These are phyloP conservation scores for Bryoerythrophyllum caledonicum DNA, from an alignment of 225 moss, liverwort and hornwort genomes.

Conservation along the genomic window DNA sequence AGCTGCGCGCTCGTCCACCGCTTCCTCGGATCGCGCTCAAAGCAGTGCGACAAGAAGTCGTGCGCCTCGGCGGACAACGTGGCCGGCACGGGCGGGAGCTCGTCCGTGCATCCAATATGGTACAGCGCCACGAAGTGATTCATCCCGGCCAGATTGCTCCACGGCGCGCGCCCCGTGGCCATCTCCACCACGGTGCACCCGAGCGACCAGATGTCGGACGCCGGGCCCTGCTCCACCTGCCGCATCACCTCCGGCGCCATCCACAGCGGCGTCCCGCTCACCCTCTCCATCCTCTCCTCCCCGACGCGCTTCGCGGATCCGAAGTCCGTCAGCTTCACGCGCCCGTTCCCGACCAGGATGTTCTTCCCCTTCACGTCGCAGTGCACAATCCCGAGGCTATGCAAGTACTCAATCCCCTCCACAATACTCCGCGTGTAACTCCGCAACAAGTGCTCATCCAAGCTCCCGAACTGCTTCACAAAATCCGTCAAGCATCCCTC, in stretches of 20 bases:
- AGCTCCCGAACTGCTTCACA: constrained; percentile 83
- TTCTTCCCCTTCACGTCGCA: constrained; percentile 98
- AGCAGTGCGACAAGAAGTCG: constrained; percentile 83
- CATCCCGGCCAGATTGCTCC: constrained; percentile 69
- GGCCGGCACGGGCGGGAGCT: constrained; percentile 68
- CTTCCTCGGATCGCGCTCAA: constrained; percentile 74
- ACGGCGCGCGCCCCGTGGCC: constrained; percentile 85
- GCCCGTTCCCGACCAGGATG: constrained; percentile 75
- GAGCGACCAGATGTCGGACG: constrained; percentile 89
- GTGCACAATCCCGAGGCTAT: constrained; percentile 75
- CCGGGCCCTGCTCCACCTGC: constrained; percentile 77
- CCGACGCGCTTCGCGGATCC: constrained; percentile 82
- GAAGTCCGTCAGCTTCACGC: constrained; percentile 92
- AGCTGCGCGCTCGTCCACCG: constrained; percentile 83
- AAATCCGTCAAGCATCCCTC: constrained; percentile 91
- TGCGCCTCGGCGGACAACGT: constrained; percentile 68
- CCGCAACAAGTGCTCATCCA: constrained; percentile 75
- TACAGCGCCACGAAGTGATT: constrained; percentile 77
- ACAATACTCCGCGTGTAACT: constrained; percentile 82
- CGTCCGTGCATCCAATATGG: constrained; percentile 85
- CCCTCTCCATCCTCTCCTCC: constrained; percentile 4
- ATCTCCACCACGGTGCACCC: constrained; percentile 97
- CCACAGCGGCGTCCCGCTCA: constrained; percentile 92
- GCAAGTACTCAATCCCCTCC: constrained; percentile 77
- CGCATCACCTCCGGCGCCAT: constrained; percentile 92